Percentiles rank a stretch among this genome's conserved stretches.
Conservation (phyloP, 2,329 filamentous ascomycete genomes). For the Catunica adiposa region DNA sequence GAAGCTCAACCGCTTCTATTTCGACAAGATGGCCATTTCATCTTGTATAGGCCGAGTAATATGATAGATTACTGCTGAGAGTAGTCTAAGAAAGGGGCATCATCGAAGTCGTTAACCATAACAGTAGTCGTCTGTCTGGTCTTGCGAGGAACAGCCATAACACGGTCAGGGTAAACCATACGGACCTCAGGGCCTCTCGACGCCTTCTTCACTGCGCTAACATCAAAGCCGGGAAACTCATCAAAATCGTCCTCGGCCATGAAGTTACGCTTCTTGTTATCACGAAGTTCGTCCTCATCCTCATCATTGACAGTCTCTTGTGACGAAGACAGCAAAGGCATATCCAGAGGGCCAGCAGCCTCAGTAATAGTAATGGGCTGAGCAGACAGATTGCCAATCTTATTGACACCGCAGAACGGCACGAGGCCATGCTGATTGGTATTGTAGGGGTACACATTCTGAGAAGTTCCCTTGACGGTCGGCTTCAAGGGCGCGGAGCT, state of each 20-base stretch:
- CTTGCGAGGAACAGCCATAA: slow-evolving; percentile 31
- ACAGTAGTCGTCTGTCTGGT: not conserved
- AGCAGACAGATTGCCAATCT: slow-evolving; percentile 49
- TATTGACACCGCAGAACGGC: slow-evolving; percentile 69
- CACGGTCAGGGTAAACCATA: slow-evolving; percentile 24
- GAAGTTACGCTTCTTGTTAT: slow-evolving; percentile 30
- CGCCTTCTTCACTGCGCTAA: not conserved
- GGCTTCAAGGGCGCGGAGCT: slow-evolving; percentile 26
- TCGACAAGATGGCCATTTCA: not conserved
- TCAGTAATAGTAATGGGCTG: slow-evolving; percentile 30
- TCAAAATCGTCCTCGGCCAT: slow-evolving; percentile 27
- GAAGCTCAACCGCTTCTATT: not conserved
- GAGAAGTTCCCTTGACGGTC: not conserved
- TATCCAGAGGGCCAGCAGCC: slow-evolving; percentile 15
- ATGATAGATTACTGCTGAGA: not conserved
- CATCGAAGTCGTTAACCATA: slow-evolving; percentile 42
- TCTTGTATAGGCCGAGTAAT: not conserved
- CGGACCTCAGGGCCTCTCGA: slow-evolving; percentile 26
- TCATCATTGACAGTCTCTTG: slow-evolving; percentile 34
- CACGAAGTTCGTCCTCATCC: slow-evolving; percentile 9
- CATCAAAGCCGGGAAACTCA: not conserved
- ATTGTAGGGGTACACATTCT: slow-evolving; percentile 14
- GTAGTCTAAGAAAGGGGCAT: slow-evolving; percentile 44
- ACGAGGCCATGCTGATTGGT: slow-evolving; percentile 49
- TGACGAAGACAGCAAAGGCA: slow-evolving; percentile 36